Evolutionary conservation across 2,329 filamentous ascomycete species (phyloP).

Genomic region (Botrytis deweyae): DNA sequence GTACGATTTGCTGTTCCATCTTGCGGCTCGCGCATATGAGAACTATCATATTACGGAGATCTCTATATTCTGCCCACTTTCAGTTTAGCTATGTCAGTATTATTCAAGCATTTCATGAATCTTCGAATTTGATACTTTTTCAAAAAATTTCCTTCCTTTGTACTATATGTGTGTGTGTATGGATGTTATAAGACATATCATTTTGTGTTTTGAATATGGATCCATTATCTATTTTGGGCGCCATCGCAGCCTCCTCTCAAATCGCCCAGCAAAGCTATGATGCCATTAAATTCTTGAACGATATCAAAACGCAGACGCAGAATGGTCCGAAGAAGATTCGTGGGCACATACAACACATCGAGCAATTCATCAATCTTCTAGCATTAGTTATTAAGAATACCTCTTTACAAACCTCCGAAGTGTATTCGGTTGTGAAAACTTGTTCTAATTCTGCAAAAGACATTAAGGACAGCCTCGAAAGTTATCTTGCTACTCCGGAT

Average conservation of each 20-base stretch:
- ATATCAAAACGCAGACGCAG: constrained; percentile 16
- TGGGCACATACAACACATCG: constrained; percentile 14
- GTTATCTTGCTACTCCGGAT: neutral
- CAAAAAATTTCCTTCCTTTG: neutral
- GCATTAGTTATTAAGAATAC: constrained; percentile 4
- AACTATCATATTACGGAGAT: neutral
- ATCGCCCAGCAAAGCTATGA: constrained; percentile 12
- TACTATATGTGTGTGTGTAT: neutral
- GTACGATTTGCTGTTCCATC: neutral
- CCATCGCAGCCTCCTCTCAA: constrained; percentile 17
- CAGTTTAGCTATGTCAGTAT: neutral
- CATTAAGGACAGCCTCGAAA: neutral
- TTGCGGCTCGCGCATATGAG: neutral
- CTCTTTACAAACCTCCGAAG: neutral
- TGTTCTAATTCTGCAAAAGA: constrained; percentile 4
- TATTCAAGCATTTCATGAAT: neutral
- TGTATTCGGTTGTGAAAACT: neutral
- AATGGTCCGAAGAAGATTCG: neutral
- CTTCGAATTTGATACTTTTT: neutral
- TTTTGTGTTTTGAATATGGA: constrained; percentile 12
- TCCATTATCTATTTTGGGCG: constrained; percentile 19
- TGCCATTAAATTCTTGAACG: constrained; percentile 1
- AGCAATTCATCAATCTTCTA: constrained; percentile 4
- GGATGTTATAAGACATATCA: neutral
- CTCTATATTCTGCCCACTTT: too few species aligned